Conservation (phyloP, 225 moss, liverwort and hornwort species). For the Pseudisothecium myosuroides region DNA sequence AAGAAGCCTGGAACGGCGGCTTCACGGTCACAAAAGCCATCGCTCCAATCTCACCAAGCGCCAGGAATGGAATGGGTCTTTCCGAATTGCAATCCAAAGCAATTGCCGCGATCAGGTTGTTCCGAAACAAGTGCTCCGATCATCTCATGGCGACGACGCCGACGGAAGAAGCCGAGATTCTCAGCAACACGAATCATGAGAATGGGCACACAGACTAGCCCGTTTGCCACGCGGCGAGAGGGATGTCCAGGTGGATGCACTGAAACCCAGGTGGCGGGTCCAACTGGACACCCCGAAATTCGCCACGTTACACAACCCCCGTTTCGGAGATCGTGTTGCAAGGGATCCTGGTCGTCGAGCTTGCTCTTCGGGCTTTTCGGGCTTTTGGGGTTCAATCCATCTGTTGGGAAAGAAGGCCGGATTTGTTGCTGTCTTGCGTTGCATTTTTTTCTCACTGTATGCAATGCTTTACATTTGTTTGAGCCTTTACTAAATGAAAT, state of each 20-base stretch:
- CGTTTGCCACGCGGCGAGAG: background rate
- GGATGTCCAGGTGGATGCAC: background rate
- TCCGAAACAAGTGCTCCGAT: background rate
- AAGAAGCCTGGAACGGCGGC: conserved; percentile 17
- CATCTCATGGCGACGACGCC: conserved; percentile 12
- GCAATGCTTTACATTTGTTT: background rate
- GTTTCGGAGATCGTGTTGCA: background rate
- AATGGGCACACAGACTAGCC: background rate
- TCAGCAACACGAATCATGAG: background rate
- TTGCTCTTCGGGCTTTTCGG: background rate
- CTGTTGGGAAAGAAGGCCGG: background rate
- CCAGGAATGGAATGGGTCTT: background rate
- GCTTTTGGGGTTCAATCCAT: background rate
- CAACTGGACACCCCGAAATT: background rate
- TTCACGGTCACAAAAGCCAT: conserved; percentile 38
- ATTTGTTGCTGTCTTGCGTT: no score
- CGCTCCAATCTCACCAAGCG: background rate
- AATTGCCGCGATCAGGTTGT: background rate
- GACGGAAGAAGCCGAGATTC: background rate
- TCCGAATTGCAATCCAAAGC: background rate
- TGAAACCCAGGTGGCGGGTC: conserved; percentile 1
- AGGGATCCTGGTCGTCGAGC: background rate
- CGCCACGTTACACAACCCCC: background rate
- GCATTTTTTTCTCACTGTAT: background rate
- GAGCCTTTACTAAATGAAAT: no score